Base-by-base conservation (phyloP, 2,329 filamentous ascomycete genomes). In the Exophiala alcalophila region DNA sequence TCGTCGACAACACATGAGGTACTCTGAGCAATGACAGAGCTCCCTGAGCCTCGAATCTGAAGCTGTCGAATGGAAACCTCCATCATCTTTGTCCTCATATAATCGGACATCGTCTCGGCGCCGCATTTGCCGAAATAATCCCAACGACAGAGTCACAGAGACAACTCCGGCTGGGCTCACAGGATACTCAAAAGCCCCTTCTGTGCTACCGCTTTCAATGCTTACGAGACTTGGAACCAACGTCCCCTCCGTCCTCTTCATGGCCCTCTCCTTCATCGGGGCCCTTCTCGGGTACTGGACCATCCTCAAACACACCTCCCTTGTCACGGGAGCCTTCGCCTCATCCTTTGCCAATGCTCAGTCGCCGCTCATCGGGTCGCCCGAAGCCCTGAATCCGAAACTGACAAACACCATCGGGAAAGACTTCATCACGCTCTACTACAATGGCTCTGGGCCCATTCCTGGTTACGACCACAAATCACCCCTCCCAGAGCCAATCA, bases 361-460 rank as follows among this genome's bases (percentile, higher is more conserved):
- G 29, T 24, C 39, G 1, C 48, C 48, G 5, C 21, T 50, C 18
- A 12, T 39, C 23, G 45, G 41, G 18, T 28, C 33, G 7, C 46
- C 51, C 8, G 31, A 52, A 26, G 52, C 55, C 9, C 34, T 57
- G 24, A 50, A 57, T 15, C 55, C 54, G 4, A 47, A 50, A 25
- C 36, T 55, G 20, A 55, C 52, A n/a, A 57, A 55, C 23, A 52
- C 31, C n/a, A 50, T 57, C 29, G 54, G 30, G 9, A 38, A 48
- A 11, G 54, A 49, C 30, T 35, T 49, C 16, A 54, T 53, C 24
- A 52, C 39, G 2, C 49, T 57, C 15, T 56, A 55, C 27, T 57
- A 57, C 47, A 57, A 57, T 47, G 55, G 54, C 24, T 39, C 52
- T 16, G 55, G 55, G 2, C 42, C 51, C 7, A 50, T 55, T 3